phyloP scores from a whole-genome alignment of 176 grass and related monocot species.

The bread wheat (Triticum aestivum) region IWGSC_CS_RefSeq_v2.1 NC_057807.1:626015768-626016267 shows the following conservation, averaged over 20 bases:
- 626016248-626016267: constrained; percentile 16
- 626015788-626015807: constrained; percentile 34
- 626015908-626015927: not conserved
- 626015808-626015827: not conserved
- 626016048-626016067: not conserved
- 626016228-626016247: constrained; percentile 25
- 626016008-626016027: not conserved
- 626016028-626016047: constrained; percentile 2
- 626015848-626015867: not conserved
- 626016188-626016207: constrained; percentile 37
- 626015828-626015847: constrained; percentile 29
- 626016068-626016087: constrained; percentile 31
- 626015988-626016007: not conserved
- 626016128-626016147: constrained; percentile 44
- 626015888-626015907: not conserved
- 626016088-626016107: constrained; percentile 7
- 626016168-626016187: not conserved
- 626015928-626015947: constrained; percentile 31
- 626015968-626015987: constrained; percentile 35
- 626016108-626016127: constrained; percentile 8
- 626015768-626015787: constrained; percentile 32
- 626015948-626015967: constrained; percentile 5
- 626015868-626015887: not conserved
- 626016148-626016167: constrained; percentile 1
- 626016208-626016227: not conserved